Percentiles rank a stretch among this genome's conserved stretches.
Evolutionary conservation across 2,329 filamentous ascomycete genomes (phyloP).

Genomic region (Diplodia seriata): DNA sequence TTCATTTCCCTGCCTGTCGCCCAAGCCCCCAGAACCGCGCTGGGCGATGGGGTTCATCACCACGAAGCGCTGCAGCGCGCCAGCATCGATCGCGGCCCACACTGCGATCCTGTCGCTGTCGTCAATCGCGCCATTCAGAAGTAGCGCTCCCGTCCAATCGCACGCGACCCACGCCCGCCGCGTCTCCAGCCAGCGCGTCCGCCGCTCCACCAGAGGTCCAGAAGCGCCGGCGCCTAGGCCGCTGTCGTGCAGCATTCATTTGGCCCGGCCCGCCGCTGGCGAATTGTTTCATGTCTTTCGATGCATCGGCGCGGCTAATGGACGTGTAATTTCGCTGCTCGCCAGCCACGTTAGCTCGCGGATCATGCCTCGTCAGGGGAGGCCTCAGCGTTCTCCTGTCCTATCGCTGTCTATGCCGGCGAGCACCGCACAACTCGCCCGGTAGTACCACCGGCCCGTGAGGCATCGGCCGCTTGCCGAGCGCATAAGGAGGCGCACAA

Average conservation of each 20-base stretch:
- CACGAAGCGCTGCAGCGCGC: conserved; percentile 6
- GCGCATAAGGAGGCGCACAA: conserved; percentile 17
- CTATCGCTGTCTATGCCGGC: conserved; percentile 10
- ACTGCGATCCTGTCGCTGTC: conserved; percentile 11
- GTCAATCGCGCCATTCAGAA: conserved; percentile 25
- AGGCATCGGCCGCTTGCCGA: neutral
- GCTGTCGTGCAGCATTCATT: conserved; percentile 11
- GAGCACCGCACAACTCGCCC: neutral
- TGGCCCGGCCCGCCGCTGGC: conserved; percentile 26
- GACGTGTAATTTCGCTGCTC: conserved; percentile 22
- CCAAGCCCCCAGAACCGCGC: neutral
- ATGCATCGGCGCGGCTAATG: conserved; percentile 27
- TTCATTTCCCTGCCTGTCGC: conserved; percentile 18
- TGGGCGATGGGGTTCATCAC: neutral
- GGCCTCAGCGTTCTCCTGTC: conserved; percentile 9
- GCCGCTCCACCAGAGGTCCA: neutral
- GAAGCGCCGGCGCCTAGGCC: neutral
- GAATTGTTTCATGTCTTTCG: conserved; percentile 27
- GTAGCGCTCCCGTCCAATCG: conserved; percentile 23
- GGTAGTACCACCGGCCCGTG: no score
- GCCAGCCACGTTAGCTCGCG: conserved; percentile 16
- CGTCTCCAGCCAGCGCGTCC: neutral
- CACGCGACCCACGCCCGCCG: conserved; percentile 1
- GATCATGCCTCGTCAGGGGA: conserved; percentile 21
- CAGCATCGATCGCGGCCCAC: conserved; percentile 21